Evolutionary conservation across 1,139 yeast species (phyloP), one percentile per base, ranked within the genome.

Genomic region (Suhomyces panamericanus): DNA sequence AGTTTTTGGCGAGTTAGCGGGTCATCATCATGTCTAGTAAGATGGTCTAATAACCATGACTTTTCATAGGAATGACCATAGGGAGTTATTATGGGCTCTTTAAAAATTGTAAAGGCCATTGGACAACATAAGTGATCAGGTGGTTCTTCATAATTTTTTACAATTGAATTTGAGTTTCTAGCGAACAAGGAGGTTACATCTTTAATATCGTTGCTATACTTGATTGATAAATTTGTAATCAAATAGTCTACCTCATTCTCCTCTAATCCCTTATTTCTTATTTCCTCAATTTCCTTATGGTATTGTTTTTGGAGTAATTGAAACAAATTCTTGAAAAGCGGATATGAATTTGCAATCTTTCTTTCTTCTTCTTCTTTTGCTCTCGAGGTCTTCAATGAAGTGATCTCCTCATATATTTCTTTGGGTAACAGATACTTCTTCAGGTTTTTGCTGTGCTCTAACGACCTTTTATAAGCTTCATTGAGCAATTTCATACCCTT

Each of bases 121-220:
- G 81, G 81, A 48, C 76, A 80, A n/a, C 72, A 49, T 22, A 75
- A 54, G 46, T 67, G 63, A 26, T 72, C 78, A 1, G 81, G 81
- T 0, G 69, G 67, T 17, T 70, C 73, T 4, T 24, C 13, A 14
- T 24, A 15, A 24, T 20, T 32, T 11, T 32, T 24, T 16, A 14
- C 8, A 14, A 40, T 38, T 8, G 50, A 55, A 28, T 56, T 53
- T 45, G 58, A 59, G 20, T 57, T 59, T 14, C 53, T 49, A 22
- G 56, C 54, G 40, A 70, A 66, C 15, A 63, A 52, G 12, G 54
- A 46, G 11, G 52, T 47, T 24, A 70, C 49, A 32, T 58, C 59
- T 30, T 52, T 49, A 10, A 63, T 42, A 41, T 66, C 63, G 13
- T 57, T 51, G 16, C 57, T 47, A 30, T 62, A 61, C 30, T 54